Evolutionary conservation across 306 rosid genomes (phyloP), one percentile per base, ranked within the genome.

Genomic region (Crotalaria pallida): DNA sequence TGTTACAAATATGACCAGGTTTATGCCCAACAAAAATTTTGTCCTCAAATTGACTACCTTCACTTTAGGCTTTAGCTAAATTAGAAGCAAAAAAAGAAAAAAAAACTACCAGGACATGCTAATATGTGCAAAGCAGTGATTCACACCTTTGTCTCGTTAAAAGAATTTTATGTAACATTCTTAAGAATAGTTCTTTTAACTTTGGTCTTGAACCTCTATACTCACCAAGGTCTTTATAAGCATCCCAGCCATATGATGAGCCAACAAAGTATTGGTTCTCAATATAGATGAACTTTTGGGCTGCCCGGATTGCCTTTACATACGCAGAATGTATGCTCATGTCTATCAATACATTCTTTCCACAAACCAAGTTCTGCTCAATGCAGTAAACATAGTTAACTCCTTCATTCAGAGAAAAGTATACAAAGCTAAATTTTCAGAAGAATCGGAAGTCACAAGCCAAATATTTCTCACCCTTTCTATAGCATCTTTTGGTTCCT

Each of bases 321-420:
- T 91, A 91, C n/a, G 96, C 97, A 41, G 93, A 74, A 74, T 91
- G 96, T 79, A 91, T 87, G 74, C 97, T 91, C 93, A 81, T 87
- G 77, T 91, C 97, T 82, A 88, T 89, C 58, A 91, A 34, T 19
- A 87, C 88, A 79, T 91, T 85, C 84, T 91, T 91, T 64, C 96
- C 97, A 67, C 93, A 88, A 27, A 85, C 84, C 81, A 91, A 77
- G 85, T 91, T 91, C 96, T 88, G 93, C 79, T 58, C 36, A 65
- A 23, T 44, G 65, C 41, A 52, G 26, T 58, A 31, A 64, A 74
- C 59, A 63, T 3, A n/a, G 33, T 76, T 22, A 51, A 72, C 47
- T 19, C 5, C 26, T 36, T 58, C 38, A 43, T 31, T 49, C 22
- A 18, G 2, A 22, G 2, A 19, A 69, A 15, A 63, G 27, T 11